Evolutionary conservation across 352 stramenopile genomes (phyloP), one percentile per base, ranked within the genome.

Genomic region (Globisporangium solare): DNA sequence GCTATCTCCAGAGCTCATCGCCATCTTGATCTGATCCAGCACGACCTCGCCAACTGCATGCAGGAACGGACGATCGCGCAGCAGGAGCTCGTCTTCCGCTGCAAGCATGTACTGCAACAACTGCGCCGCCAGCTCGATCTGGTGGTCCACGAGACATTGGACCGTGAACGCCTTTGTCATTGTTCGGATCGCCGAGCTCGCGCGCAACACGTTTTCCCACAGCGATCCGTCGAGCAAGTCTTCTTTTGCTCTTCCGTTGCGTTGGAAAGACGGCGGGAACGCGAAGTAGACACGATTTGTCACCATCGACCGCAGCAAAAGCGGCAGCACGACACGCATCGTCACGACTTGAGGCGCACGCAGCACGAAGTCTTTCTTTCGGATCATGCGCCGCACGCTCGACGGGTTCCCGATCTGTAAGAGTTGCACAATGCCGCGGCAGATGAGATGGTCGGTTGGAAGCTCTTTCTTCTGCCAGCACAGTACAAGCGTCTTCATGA

Each of bases 341-440:
- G 80, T 88, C 18, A 92, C 68, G 4, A 93, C 82, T 58, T 89
- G 81, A 3, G 85, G 83, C 13, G 83, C 76, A 24, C 83, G 78
- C 21, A 95, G 47, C n/a, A 92, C 72, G 32, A 77, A 93, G 47
- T 95, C 85, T 43, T 86, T 76, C 63, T 92, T 92, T 17, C 85
- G 83, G 51, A 93, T 74, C 85, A 93, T 95, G 8, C 85, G 76
- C 2, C 85, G 80, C 22, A 95, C 72, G 49, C 81, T 89, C 18
- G 81, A 79, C 2, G 82, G 68, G 41, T 92, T 92, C 1, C 85
- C 85, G 41, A 95, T 74, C 54, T 95, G 85, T 45, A 95, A 63
- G 35, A 95, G 74, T 64, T 95, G 83, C 8, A 95, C 82, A n/a
- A 92, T 68, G 0, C 80, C 82, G 43, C 82, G 75, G 39, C 81